Evolutionary conservation across 371 early-diverging fungal species (phyloP).

Genomic region (Blakeslea trispora): DNA sequence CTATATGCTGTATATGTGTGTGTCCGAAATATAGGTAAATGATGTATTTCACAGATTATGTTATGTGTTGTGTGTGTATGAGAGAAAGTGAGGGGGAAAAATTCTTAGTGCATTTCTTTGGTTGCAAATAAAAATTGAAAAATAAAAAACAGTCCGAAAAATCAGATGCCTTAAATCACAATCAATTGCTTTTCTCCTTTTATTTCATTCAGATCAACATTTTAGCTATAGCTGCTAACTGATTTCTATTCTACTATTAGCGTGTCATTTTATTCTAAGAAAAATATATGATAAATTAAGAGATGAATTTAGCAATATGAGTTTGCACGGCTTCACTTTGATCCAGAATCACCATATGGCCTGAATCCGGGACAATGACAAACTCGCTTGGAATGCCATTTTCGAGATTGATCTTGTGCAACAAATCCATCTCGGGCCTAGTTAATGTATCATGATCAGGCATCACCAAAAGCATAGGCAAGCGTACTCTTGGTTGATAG

Average conservation of each 20-base stretch:
- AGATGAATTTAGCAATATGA: slow-evolving; percentile 18
- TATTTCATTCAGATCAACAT: too few species aligned
- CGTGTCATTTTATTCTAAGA: too few species aligned
- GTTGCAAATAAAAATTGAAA: background rate
- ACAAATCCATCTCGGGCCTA: slow-evolving; percentile 19
- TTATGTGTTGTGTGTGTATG: too few species aligned
- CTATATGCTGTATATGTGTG: too few species aligned
- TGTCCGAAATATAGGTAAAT: too few species aligned
- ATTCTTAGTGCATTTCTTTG: background rate
- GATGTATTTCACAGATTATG: too few species aligned
- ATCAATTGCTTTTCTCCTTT: too few species aligned
- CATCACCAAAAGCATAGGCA: slow-evolving; percentile 25
- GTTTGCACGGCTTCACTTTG: slow-evolving; percentile 18
- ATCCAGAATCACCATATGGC: slow-evolving; percentile 42
- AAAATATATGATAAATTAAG: background rate
- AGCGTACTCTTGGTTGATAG: background rate
- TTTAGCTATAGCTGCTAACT: too few species aligned
- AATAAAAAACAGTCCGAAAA: too few species aligned
- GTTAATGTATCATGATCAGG: slow-evolving; percentile 33
- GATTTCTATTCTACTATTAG: too few species aligned
- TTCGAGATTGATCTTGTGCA: slow-evolving; percentile 22
- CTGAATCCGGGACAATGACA: slow-evolving; percentile 19
- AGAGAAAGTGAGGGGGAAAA: background rate
- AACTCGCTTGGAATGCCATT: slow-evolving; percentile 12
- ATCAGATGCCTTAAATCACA: too few species aligned